These are phyloP conservation scores for Blastocystis sp. DNA, from an alignment of 352 stramenopile species.

Conservation along the genomic window DNA sequence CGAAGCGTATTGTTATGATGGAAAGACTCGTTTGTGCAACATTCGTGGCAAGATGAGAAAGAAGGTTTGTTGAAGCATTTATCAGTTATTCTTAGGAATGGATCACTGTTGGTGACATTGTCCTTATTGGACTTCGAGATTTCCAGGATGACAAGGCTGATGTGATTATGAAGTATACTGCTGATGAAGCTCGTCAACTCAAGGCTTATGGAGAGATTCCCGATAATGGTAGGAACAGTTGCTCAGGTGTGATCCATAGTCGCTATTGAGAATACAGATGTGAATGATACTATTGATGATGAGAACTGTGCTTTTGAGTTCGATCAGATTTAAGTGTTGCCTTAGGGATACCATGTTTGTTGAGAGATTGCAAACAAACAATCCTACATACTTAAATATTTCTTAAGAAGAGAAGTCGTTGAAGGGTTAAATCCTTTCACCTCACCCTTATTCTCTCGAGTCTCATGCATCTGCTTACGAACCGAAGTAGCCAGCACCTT, in stretches of 20 bases:
- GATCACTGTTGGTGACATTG: constrained; percentile 83
- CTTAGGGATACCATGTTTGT: not conserved
- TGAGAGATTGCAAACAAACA: not conserved
- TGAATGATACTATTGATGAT: constrained; percentile 76
- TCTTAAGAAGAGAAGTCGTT: constrained; percentile 81
- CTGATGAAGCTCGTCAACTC: constrained; percentile 86
- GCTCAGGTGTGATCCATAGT: constrained; percentile 36
- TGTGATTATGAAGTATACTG: constrained; percentile 89
- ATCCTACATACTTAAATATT: constrained; percentile 72
- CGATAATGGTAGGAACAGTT: constrained; percentile 73
- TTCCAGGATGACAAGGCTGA: constrained; percentile 99
- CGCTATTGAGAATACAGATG: constrained; percentile 80
- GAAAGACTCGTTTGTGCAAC: constrained; percentile 77
- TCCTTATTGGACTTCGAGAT: constrained; percentile 93
- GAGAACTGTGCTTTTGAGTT: constrained; percentile 82
- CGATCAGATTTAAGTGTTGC: constrained; percentile 75
- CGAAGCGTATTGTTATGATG: constrained; percentile 81
- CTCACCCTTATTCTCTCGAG: constrained; percentile 71
- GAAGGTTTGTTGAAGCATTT: constrained; percentile 70
- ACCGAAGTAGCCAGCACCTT: constrained; percentile 94
- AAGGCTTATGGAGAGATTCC: constrained; percentile 98
- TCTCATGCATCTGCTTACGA: constrained; percentile 76
- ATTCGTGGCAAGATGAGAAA: constrained; percentile 83
- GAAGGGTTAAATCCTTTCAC: constrained; percentile 87
- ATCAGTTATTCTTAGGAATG: constrained; percentile 18